phyloP scores from a whole-genome alignment of 1,284 basidiomycete species.

The Austropuccinia psidii region DNA sequence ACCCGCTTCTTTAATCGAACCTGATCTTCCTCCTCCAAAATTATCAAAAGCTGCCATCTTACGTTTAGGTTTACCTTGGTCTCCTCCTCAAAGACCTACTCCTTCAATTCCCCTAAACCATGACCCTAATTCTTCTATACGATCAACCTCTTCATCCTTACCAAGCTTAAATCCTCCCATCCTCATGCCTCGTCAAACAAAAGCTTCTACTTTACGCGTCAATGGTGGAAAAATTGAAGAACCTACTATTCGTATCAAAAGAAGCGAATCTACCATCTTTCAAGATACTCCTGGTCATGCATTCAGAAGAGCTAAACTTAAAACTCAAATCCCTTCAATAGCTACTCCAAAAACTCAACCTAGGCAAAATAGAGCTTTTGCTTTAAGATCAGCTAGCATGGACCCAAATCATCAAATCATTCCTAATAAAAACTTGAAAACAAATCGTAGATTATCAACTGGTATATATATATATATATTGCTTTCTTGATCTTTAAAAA shows the following conservation, averaged over 20 bases:
- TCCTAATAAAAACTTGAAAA: not conserved
- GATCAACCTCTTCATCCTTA: not conserved
- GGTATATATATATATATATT: not conserved
- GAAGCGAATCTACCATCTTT: slow-evolving; percentile 16
- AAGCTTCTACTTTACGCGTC: slow-evolving; percentile 7
- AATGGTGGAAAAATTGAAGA: too few species aligned
- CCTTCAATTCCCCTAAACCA: not conserved
- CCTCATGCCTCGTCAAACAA: not conserved
- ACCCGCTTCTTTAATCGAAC: not conserved
- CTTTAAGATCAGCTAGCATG: not conserved
- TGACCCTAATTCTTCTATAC: not conserved
- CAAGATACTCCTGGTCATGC: slow-evolving; percentile 24
- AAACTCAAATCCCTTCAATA: not conserved
- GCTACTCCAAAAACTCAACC: slow-evolving; percentile 8
- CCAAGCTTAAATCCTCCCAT: not conserved
- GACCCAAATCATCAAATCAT: not conserved
- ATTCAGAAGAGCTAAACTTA: slow-evolving; percentile 6
- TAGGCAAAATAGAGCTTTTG: slow-evolving; percentile 7
- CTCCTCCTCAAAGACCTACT: not conserved
- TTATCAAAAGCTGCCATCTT: slow-evolving; percentile 29
- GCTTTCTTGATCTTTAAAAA: not conserved
- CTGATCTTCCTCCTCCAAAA: not conserved
- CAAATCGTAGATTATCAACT: not conserved
- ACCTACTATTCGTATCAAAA: not conserved
- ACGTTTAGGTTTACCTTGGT: slow-evolving; percentile 8